A percentile compares a stretch with the other conserved stretches of the same genome.
Evolutionary conservation across 1,284 basidiomycete species (phyloP).

Genomic region (Violaceomyces palustris): DNA sequence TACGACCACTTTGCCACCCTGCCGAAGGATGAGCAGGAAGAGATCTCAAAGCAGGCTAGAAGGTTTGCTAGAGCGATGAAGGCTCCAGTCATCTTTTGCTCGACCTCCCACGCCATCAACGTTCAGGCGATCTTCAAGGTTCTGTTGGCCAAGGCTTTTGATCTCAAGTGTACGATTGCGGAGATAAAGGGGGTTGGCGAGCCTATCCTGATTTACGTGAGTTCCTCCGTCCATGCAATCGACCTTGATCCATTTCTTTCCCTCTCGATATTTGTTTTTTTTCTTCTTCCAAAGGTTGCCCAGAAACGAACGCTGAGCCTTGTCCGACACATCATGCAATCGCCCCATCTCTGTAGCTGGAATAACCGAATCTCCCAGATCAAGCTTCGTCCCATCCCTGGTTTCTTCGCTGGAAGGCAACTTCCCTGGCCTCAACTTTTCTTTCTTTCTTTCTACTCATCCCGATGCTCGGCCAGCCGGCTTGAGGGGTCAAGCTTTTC

Average conservation of each 20-base stretch:
- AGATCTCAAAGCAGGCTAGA: conserved; percentile 79
- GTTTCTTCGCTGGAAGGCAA: too few relatives aligned
- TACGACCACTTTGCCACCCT: conserved; percentile 95
- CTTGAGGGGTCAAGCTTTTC: too few relatives aligned
- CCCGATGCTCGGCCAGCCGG: too few relatives aligned
- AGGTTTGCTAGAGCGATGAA: conserved; percentile 97
- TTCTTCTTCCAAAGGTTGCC: too few relatives aligned
- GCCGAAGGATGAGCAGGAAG: conserved; percentile 93
- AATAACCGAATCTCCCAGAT: too few relatives aligned
- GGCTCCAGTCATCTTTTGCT: conserved; percentile 95
- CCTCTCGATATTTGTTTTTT: too few relatives aligned
- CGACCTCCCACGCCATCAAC: conserved; percentile 94
- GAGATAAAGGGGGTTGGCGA: conserved; percentile 41
- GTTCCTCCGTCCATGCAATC: background rate
- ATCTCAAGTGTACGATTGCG: conserved; percentile 44
- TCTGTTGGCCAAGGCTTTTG: conserved; percentile 40
- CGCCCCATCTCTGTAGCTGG: too few relatives aligned
- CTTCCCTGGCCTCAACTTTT: too few relatives aligned
- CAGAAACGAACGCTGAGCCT: too few relatives aligned
- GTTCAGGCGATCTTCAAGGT: conserved; percentile 80
- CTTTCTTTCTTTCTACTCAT: too few relatives aligned
- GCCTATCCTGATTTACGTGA: conserved; percentile 40
- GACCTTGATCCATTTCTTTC: background rate
- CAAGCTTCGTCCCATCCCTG: too few relatives aligned
- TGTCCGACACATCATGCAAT: too few relatives aligned